Conservation (phyloP, 164 flowering plant genomes). For the Macadamia tetraphylla region DNA sequence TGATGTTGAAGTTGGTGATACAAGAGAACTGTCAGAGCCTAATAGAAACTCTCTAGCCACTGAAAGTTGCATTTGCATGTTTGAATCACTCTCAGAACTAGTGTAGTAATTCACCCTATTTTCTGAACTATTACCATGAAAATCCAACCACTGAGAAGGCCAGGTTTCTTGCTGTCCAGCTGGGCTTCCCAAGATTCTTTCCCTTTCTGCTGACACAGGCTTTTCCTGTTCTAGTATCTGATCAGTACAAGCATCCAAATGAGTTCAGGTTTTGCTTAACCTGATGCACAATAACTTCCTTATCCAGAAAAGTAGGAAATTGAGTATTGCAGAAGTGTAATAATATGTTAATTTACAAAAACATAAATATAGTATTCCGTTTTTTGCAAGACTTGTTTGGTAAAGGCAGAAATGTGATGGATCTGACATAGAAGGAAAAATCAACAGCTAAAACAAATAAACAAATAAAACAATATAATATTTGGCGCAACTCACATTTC, state of each 20-base stretch:
- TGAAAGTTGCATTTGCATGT: constrained; percentile 12
- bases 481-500: constrained; percentile 27
- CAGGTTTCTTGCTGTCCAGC: constrained; percentile 22
- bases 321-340: not conserved
- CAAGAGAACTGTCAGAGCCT: constrained; percentile 18
- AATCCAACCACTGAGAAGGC: constrained; percentile 19
- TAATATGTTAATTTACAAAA: not conserved
- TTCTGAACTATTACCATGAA: constrained; percentile 15
- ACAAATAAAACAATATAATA: not conserved
- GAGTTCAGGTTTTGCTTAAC: not conserved
- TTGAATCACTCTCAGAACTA: constrained; percentile 9
- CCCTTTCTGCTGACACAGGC: constrained; percentile 10
- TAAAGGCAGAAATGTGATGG: not conserved
- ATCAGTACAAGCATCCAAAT: not conserved
- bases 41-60: constrained; percentile 19
- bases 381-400: not conserved
- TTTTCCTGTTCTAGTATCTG: constrained; percentile 30
- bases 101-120: constrained; percentile 12
- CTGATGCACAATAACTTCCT: not conserved
- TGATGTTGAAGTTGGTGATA: constrained; percentile 34
- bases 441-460: not conserved
- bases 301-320: not conserved
- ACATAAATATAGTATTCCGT: not conserved
- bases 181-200: constrained; percentile 6
- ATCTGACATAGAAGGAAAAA: not conserved